These are phyloP conservation scores for Pneumocystis murina DNA, from an alignment of 1,139 yeast genomes.

Conservation along the genomic window DNA sequence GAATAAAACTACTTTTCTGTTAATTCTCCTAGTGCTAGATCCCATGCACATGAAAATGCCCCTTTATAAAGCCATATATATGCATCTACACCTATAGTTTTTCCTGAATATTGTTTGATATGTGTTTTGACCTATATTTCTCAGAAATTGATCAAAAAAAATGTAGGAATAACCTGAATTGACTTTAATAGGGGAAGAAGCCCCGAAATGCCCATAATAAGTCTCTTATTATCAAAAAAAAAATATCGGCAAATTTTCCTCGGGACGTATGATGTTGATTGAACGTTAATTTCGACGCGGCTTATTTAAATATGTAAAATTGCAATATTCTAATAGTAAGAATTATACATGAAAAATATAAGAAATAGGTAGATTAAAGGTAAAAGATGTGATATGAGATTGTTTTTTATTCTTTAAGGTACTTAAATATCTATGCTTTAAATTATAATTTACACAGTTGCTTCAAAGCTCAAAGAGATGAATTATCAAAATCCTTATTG, in stretches of 20 bases:
- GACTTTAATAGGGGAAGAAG: constrained; percentile 16
- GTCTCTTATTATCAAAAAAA: background rate
- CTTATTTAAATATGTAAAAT: too few relatives aligned
- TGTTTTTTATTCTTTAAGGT: too few relatives aligned
- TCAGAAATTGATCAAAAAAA: constrained; percentile 5
- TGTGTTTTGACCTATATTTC: constrained; percentile 48
- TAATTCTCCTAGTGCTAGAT: constrained; percentile 55
- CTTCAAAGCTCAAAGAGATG: too few relatives aligned
- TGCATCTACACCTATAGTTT: constrained; percentile 79
- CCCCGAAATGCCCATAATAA: constrained; percentile 12
- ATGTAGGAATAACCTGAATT: constrained; percentile 11
- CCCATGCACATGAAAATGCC: constrained; percentile 68
- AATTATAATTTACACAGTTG: too few relatives aligned
- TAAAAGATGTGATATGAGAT: too few relatives aligned
- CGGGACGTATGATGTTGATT: background rate
- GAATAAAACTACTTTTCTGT: constrained; percentile 29
- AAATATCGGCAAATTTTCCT: background rate
- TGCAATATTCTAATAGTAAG: too few relatives aligned
- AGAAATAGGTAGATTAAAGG: too few relatives aligned
- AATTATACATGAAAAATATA: too few relatives aligned
- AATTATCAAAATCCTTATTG: too few relatives aligned
- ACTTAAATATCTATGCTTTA: too few relatives aligned
- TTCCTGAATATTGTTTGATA: constrained; percentile 50
- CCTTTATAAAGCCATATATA: constrained; percentile 95
- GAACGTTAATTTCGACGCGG: too few relatives aligned